phyloP scores from a whole-genome alignment of 148 eudicot genomes.

The Rhododendron henanense region DNA sequence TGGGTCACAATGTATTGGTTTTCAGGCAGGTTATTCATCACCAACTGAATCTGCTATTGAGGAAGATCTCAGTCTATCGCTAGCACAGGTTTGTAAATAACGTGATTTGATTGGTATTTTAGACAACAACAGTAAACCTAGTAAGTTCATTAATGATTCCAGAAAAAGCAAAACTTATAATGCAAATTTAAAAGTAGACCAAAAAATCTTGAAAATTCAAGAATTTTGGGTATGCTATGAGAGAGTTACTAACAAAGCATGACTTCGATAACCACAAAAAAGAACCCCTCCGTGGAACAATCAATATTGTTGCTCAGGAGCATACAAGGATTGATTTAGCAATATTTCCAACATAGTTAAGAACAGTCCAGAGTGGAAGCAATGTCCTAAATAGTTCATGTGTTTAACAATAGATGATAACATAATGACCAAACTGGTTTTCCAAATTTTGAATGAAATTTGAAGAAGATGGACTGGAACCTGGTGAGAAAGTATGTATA shows the following conservation, averaged over 20 bases:
- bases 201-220: background rate
- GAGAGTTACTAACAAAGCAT: background rate
- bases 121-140: background rate
- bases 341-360: background rate
- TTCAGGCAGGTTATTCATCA: constrained; percentile 85
- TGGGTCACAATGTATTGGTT: constrained; percentile 3
- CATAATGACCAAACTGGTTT: background rate
- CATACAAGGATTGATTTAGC: background rate
- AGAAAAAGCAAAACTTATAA: background rate
- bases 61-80: constrained; percentile 63
- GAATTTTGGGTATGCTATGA: background rate
- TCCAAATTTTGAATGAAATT: background rate
- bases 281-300: background rate
- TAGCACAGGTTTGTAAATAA: constrained; percentile 59
- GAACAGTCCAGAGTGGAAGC: constrained; percentile 13
- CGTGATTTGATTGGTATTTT: background rate
- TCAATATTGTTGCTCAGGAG: background rate
- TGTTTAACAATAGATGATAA: background rate
- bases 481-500: background rate
- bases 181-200: background rate
- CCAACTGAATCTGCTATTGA: constrained; percentile 72
- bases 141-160: background rate
- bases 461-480: background rate
- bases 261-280: background rate
- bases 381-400: background rate